Conservation (phyloP, 1,284 basidiomycete species). For the Schizophyllum amplum region DNA sequence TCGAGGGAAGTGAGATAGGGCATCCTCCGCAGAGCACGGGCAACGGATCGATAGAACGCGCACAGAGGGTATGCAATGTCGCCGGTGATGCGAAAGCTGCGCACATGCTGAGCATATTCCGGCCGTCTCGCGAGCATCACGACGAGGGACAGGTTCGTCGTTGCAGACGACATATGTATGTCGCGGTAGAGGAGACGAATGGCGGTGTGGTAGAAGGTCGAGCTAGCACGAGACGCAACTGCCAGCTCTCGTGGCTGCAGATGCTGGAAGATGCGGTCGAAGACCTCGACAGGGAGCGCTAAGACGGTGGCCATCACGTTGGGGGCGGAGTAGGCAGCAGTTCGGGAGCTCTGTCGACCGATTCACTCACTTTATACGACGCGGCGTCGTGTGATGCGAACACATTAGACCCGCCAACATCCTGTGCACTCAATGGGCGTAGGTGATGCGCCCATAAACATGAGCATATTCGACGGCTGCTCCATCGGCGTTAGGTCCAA, state of each 20-base stretch:
- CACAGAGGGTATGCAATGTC: slow-evolving; percentile 29
- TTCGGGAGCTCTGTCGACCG: slow-evolving; percentile 7
- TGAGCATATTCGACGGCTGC: neutral
- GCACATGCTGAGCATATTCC: slow-evolving; percentile 48
- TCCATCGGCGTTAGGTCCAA: neutral
- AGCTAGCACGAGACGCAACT: slow-evolving; percentile 36
- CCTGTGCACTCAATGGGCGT: neutral
- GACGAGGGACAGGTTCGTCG: slow-evolving; percentile 40
- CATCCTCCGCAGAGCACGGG: slow-evolving; percentile 48
- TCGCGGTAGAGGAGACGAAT: slow-evolving; percentile 55
- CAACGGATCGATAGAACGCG: slow-evolving; percentile 41
- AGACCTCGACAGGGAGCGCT: slow-evolving; percentile 45
- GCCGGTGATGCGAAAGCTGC: slow-evolving; percentile 47
- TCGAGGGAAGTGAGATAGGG: slow-evolving; percentile 47
- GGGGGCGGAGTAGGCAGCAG: slow-evolving; percentile 9
- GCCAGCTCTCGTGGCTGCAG: slow-evolving; percentile 33
- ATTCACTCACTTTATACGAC: slow-evolving; percentile 9
- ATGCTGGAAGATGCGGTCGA: slow-evolving; percentile 35
- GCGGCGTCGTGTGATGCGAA: neutral
- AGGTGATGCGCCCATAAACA: neutral
- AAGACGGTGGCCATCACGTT: slow-evolving; percentile 17
- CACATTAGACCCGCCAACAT: neutral
- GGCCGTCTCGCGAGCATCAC: slow-evolving; percentile 44
- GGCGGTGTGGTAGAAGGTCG: slow-evolving; percentile 36
- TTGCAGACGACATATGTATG: slow-evolving; percentile 35